Evolutionary conservation across 257 asterid species (phyloP).

Genomic region (Mitragyna speciosa): DNA sequence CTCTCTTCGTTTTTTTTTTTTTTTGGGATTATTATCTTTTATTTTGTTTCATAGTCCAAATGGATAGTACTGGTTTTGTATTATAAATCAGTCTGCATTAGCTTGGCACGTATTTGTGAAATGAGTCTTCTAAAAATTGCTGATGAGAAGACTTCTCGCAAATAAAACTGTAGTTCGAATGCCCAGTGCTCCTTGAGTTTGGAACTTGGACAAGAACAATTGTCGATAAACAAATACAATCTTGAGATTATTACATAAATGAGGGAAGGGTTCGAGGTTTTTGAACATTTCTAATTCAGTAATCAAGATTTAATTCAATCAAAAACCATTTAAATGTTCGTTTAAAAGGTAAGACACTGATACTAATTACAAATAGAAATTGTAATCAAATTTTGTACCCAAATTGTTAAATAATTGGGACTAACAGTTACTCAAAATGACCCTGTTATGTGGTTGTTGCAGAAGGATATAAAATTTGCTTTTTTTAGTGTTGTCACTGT

Average conservation of each 20-base stretch:
- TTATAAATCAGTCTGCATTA: neutral
- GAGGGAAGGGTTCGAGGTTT: no score
- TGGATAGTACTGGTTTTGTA: neutral
- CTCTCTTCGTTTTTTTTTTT: no score
- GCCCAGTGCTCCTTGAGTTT: neutral
- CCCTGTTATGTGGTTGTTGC: neutral
- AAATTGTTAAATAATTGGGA: neutral
- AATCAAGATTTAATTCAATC: neutral
- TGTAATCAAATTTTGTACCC: neutral
- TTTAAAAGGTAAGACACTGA: neutral
- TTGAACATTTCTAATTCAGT: neutral
- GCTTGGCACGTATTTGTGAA: neutral
- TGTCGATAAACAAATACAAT: neutral
- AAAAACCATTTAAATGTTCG: neutral
- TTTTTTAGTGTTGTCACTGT: neutral
- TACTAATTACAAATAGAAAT: no score
- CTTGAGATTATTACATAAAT: no score
- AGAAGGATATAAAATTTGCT: conserved; percentile 17
- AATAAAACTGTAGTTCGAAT: neutral
- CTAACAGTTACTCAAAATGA: neutral
- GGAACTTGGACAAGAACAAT: neutral
- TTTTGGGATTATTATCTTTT: neutral
- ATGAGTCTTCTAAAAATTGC: neutral
- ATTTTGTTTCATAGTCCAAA: neutral
- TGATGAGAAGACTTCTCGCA: no score